Conservation (phyloP, 2,329 filamentous ascomycete species). For the Exophiala viscosa region DNA sequence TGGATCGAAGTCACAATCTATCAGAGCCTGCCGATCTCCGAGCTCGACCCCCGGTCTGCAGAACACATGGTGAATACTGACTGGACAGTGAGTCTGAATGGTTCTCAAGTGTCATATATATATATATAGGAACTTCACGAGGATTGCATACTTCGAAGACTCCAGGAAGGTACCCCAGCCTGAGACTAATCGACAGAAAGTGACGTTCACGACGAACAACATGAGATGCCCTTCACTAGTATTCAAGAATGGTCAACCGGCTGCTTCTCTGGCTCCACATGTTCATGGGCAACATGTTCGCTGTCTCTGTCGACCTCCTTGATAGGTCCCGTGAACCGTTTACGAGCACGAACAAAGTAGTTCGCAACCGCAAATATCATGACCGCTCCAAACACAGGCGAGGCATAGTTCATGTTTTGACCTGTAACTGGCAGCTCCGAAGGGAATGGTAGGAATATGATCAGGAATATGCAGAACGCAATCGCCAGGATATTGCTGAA, state of each 20-base stretch:
- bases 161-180: too few species aligned
- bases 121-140: too few species aligned
- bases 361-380: constrained; percentile 18
- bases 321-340: constrained; percentile 21
- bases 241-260: constrained; percentile 4
- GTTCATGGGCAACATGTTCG: constrained; percentile 14
- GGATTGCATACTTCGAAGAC: too few species aligned
- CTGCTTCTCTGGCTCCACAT: constrained; percentile 12
- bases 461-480: constrained; percentile 32
- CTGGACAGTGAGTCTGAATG: too few species aligned
- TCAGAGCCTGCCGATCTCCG: too few species aligned
- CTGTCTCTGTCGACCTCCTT: constrained; percentile 21
- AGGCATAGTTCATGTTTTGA: constrained; percentile 35
- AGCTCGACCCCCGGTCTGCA: too few species aligned
- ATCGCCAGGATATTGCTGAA: constrained; percentile 32
- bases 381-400: constrained; percentile 19
- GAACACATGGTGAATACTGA: too few species aligned
- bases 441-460: constrained; percentile 36
- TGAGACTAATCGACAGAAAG: too few species aligned
- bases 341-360: constrained; percentile 17
- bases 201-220: too few species aligned
- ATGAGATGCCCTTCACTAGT: background rate
- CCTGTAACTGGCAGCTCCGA: constrained; percentile 33
- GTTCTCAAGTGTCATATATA: too few species aligned
- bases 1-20: too few species aligned